Base-by-base conservation (phyloP, 176 grass and related monocot species). In the Musa acuminata region DNA sequence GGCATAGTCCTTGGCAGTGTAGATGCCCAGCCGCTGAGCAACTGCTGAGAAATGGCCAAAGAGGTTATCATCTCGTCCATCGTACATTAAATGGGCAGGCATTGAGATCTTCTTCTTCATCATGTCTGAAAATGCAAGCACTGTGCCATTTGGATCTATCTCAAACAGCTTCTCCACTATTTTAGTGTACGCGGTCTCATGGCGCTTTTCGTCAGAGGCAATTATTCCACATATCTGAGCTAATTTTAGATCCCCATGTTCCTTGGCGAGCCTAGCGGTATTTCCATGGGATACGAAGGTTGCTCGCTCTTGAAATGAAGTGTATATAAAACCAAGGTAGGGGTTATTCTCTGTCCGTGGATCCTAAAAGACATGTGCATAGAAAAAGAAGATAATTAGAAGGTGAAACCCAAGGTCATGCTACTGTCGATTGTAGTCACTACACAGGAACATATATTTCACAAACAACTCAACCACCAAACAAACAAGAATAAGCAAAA, bases 21-120 rank as follows among this genome's bases (percentile, higher is more conserved):
- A 70, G 14, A 70, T 19, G 3, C 67, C 67, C 16, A 70, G 17
- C 17, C 67, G 67, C 67, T 70, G 67, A 50, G 67, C 35, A 10
- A 70, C 27, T 14, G 35, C 35, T n/a, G 67, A 70, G 25, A 51
- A 70, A 17, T 51, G 29, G 9, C 21, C 7, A 19, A 70, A 70
- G 48, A 70, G 13, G 43, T 51, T n/a, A 8, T 11, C 67, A n/a
- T 70, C 67, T 20, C 48, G 35, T 51, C 67, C 67, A 11, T 70
- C 67, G 25, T 51, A 70, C 67, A 70, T 70, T 48, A 51, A 51
- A 48, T 70, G 67, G 35, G 67, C 67, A 3, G 67, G 67, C 67
- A 70, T 70, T 10, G 67, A 8, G 43, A 70, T 70, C 67, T 70
- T 70, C 67, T 70, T 70, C 67, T 13, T 70, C 67, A 70, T 70